These are phyloP conservation scores for Candida railenensis DNA, from an alignment of 805 yeast species.

Conservation along the genomic window DNA sequence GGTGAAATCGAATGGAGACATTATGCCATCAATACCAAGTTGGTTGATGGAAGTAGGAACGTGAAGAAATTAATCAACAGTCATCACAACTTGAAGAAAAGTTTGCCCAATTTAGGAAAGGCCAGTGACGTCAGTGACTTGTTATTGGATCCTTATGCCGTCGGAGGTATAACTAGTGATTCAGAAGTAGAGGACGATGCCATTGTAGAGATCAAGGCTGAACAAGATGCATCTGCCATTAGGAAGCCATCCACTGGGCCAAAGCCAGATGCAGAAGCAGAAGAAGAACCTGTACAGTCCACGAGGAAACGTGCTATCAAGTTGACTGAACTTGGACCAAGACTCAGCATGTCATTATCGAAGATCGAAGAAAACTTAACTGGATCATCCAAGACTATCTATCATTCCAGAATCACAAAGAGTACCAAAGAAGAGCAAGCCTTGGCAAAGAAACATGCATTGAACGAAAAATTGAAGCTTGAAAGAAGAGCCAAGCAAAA, in stretches of 20 bases:
- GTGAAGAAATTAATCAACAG: constrained; percentile 68
- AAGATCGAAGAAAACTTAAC: constrained; percentile 89
- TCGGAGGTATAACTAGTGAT: constrained; percentile 81
- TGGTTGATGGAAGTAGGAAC: constrained; percentile 73
- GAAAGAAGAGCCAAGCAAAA: constrained; percentile 76
- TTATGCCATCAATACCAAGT: constrained; percentile 81
- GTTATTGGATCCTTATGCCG: constrained; percentile 78
- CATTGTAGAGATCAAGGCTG: constrained; percentile 57
- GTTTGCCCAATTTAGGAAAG: constrained; percentile 66
- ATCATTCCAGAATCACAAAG: constrained; percentile 72
- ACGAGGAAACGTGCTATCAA: constrained; percentile 80
- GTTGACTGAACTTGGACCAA: constrained; percentile 90
- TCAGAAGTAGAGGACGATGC: constrained; percentile 93
- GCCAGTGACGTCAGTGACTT: constrained; percentile 80
- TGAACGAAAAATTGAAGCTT: constrained; percentile 59
- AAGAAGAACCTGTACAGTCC: constrained; percentile 17
- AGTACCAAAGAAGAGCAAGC: constrained; percentile 55
- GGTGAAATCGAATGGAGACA: constrained; percentile 85
- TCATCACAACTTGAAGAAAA: constrained; percentile 57
- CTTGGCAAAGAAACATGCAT: constrained; percentile 67
- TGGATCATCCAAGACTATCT: constrained; percentile 83
- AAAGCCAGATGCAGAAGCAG: constrained; percentile 10
- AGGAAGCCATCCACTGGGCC: constrained; percentile 11
- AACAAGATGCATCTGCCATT: constrained; percentile 11
- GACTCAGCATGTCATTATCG: constrained; percentile 69